Conservation (phyloP, 768 basidiomycete genomes). For the Holtermannia corniformis region DNA sequence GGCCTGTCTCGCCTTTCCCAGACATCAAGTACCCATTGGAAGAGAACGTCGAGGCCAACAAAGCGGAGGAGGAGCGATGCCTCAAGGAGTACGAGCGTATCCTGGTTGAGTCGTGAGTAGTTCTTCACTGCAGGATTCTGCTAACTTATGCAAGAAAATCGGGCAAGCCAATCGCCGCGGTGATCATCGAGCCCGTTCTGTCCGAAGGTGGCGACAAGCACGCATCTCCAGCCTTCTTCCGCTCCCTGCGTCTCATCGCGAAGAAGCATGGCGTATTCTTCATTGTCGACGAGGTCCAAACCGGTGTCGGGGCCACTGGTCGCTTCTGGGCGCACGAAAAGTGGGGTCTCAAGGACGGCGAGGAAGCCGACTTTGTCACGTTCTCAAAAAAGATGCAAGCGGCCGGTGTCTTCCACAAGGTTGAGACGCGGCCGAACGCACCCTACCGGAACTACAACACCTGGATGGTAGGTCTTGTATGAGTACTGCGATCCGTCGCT, state of each 20-base stretch:
- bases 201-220: conserved; percentile 46
- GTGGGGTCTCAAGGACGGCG: conserved; percentile 36
- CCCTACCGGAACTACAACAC: conserved; percentile 42
- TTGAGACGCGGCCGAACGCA: conserved; percentile 37
- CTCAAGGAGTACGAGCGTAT: conserved; percentile 38
- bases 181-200: conserved; percentile 46
- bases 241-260: conserved; percentile 37
- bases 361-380: conserved; percentile 44
- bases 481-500: not conserved
- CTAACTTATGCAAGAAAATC: conserved; percentile 26
- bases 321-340: conserved; percentile 46
- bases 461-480: conserved; percentile 27
- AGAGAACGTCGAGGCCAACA: conserved; percentile 41
- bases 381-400: conserved; percentile 46
- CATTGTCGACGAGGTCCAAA: conserved; percentile 45
- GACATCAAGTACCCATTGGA: conserved; percentile 43
- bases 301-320: conserved; percentile 46
- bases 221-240: conserved; percentile 43
- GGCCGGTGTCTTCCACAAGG: conserved; percentile 43
- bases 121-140: not conserved
- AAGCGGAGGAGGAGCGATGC: conserved; percentile 38
- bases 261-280: conserved; percentile 43
- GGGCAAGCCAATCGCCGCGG: conserved; percentile 42
- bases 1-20: conserved; percentile 44
- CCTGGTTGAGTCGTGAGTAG: conserved; percentile 27